Evolutionary conservation across 148 eudicot species (phyloP).

Genomic region (Mesembryanthemum crystallinum): DNA sequence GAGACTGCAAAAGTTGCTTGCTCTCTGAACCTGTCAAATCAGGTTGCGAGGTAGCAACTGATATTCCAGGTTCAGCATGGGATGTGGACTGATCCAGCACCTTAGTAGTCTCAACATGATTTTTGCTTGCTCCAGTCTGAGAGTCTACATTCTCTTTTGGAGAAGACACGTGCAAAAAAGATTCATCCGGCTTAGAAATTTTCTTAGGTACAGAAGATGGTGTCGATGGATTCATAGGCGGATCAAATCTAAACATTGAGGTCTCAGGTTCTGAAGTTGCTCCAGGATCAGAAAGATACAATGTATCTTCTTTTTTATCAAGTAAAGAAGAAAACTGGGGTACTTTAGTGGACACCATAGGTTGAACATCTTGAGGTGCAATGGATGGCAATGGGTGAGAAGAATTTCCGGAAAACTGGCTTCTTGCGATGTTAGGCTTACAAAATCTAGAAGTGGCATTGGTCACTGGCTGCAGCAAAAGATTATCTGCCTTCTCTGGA

Average conservation of each 20-base stretch:
- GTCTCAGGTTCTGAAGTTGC: conserved; percentile 10
- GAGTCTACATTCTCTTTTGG: neutral
- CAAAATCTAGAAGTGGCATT: neutral
- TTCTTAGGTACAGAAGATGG: conserved; percentile 13
- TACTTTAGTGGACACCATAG: conserved; percentile 17
- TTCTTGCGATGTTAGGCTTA: neutral
- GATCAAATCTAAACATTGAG: neutral
- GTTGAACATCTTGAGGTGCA: neutral
- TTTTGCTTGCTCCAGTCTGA: conserved; percentile 1
- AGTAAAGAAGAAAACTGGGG: conserved; percentile 20
- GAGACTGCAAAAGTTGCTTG: neutral
- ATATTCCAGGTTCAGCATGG: neutral
- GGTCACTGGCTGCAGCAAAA: neutral
- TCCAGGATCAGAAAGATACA: conserved; percentile 17
- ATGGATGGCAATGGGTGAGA: neutral
- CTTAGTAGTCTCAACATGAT: neutral
- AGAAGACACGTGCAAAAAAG: neutral
- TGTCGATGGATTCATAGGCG: conserved; percentile 28
- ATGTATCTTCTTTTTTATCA: conserved; percentile 11
- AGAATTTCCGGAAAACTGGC: neutral
- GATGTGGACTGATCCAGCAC: neutral
- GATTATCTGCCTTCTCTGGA: conserved; percentile 4
- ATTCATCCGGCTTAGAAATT: conserved; percentile 8
- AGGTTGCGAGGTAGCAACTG: neutral
- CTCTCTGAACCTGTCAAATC: neutral